Percentiles rank a stretch among this genome's conserved stretches.
phyloP scores from a whole-genome alignment of 2,329 filamentous ascomycete species.

The Nothophoma quercina region DNA sequence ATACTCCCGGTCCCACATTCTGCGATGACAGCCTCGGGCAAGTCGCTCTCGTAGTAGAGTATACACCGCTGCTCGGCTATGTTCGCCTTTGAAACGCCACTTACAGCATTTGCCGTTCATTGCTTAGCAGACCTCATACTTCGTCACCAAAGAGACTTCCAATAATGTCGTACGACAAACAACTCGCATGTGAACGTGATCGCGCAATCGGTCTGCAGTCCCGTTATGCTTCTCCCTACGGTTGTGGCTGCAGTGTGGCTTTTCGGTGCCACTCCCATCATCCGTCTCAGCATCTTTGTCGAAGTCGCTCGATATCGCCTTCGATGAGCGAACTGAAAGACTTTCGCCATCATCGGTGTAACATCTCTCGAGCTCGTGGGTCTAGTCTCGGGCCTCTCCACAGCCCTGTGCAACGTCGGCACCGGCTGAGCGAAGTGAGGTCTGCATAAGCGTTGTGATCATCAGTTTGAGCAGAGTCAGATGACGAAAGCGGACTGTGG shows the following conservation, averaged over 20 bases:
- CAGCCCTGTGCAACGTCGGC: slow-evolving; percentile 11
- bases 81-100: background rate
- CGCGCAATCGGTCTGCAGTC: background rate
- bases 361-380: background rate
- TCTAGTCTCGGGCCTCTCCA: background rate
- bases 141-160: slow-evolving; percentile 1
- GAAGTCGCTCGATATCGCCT: background rate
- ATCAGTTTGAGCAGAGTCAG: background rate
- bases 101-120: background rate
- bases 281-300: slow-evolving; percentile 4
- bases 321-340: background rate
- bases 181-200: background rate
- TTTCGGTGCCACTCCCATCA: background rate
- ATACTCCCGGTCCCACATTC: background rate
- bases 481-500: slow-evolving; percentile 7
- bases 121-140: background rate
- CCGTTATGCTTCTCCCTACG: background rate
- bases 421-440: background rate
- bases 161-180: background rate
- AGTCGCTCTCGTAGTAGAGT: background rate
- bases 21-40: background rate
- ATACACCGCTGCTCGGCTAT: background rate
- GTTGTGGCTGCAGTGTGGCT: background rate
- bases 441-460: slow-evolving; percentile 2
- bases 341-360: slow-evolving; percentile 10